Percentiles rank a stretch among this genome's conserved stretches.
Conservation (phyloP, 176 grass and related monocot species). For the Otatea glauca region DNA sequence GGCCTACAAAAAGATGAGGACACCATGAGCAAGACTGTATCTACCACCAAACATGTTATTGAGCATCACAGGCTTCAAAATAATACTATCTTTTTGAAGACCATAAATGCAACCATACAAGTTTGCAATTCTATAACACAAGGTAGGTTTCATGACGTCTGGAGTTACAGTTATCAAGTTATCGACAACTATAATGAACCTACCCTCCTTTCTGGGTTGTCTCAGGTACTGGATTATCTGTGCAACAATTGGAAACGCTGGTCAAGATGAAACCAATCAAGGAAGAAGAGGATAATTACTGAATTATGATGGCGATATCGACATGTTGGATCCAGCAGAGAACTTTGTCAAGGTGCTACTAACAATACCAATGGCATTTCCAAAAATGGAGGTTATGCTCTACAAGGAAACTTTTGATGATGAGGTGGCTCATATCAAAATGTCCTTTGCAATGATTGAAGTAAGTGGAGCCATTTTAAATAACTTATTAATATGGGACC, state of each 20-base stretch:
- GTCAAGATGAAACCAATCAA: slow-evolving; percentile 86
- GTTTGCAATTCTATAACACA: slow-evolving; percentile 61
- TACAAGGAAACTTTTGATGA: slow-evolving; percentile 87
- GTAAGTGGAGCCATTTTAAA: slow-evolving; percentile 46
- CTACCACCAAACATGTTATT: slow-evolving; percentile 75
- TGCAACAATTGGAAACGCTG: slow-evolving; percentile 77
- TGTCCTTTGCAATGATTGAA: slow-evolving; percentile 70
- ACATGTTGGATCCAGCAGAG: slow-evolving; percentile 79
- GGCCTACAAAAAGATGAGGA: slow-evolving; percentile 60
- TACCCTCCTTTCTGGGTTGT: background rate
- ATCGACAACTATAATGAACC: background rate
- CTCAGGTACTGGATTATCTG: slow-evolving; percentile 72
- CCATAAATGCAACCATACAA: slow-evolving; percentile 73
- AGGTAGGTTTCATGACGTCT: slow-evolving; percentile 47
- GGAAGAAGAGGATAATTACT: slow-evolving; percentile 72
- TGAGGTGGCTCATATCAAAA: slow-evolving; percentile 80
- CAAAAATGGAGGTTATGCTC: slow-evolving; percentile 76
- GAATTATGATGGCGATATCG: slow-evolving; percentile 46
- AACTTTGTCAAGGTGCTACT: slow-evolving; percentile 79
- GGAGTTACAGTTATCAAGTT: background rate
- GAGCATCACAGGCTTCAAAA: slow-evolving; percentile 91
- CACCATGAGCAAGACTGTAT: slow-evolving; percentile 49
- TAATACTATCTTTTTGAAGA: slow-evolving; percentile 87
- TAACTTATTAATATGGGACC: background rate
- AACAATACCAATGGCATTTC: slow-evolving; percentile 75